These are phyloP conservation scores for Pseudocohnilembus persalinus DNA, from an alignment of 169 alveolate genomes.

Conservation along the genomic window DNA sequence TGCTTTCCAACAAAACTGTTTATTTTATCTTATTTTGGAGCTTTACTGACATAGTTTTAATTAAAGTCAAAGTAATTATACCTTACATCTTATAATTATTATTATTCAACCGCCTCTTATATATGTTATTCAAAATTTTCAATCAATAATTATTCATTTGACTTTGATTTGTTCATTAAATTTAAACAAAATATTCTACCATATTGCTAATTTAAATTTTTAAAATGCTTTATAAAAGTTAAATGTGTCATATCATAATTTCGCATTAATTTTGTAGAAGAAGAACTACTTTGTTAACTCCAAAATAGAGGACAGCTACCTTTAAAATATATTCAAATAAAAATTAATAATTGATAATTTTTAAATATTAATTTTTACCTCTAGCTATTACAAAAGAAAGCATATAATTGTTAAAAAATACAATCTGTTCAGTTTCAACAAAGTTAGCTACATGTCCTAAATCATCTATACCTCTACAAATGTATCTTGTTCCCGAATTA, in stretches of 20 bases:
- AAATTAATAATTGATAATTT: slow-evolving; percentile 59
- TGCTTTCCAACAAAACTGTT: background rate
- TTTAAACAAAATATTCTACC: slow-evolving; percentile 76
- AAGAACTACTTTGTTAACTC: slow-evolving; percentile 90
- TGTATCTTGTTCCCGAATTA: slow-evolving; percentile 93
- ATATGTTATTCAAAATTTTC: slow-evolving; percentile 57
- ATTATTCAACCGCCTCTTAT: slow-evolving; percentile 19
- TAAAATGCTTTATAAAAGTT: slow-evolving; percentile 74
- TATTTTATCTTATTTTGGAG: background rate
- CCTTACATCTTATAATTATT: slow-evolving; percentile 37
- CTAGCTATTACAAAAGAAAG: slow-evolving; percentile 86
- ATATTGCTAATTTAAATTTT: slow-evolving; percentile 64
- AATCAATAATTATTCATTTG: slow-evolving; percentile 68
- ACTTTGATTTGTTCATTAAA: slow-evolving; percentile 63
- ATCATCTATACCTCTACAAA: slow-evolving; percentile 96
- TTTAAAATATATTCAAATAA: slow-evolving; percentile 85
- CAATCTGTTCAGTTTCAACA: slow-evolving; percentile 94
- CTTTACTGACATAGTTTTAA: slow-evolving; percentile 60
- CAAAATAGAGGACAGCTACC: slow-evolving; percentile 98
- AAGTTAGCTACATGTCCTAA: slow-evolving; percentile 95
- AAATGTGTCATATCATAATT: slow-evolving; percentile 48
- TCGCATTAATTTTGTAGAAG: slow-evolving; percentile 64
- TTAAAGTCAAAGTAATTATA: slow-evolving; percentile 73
- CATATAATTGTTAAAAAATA: slow-evolving; percentile 65
- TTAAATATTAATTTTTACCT: slow-evolving; percentile 85